Evolutionary conservation across 2,329 filamentous ascomycete genomes (phyloP), one percentile per base, ranked within the genome.

Genomic region (Pseudocercospora eumusae): DNA sequence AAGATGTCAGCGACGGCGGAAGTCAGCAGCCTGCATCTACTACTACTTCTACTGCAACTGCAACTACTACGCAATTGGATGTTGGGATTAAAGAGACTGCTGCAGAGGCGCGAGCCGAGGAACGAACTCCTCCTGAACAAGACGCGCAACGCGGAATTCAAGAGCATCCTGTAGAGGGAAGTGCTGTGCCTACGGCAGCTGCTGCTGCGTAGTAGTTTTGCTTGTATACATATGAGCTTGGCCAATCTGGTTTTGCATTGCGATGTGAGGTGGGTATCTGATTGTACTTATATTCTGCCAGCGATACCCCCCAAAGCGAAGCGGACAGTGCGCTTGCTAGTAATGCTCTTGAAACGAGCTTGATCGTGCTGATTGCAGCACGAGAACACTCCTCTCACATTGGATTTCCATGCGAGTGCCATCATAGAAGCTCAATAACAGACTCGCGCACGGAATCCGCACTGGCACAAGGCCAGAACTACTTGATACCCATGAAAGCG

Each of bases 401-500:
- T 2, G 13, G 13, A 44, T 3, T 1, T 2, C 21, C n/a, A 47
- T 21, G 44, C 44, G 44, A 47, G 15, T 47, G 44, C 44, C 23
- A 20, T 20, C 23, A 20, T 20, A 47, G 11, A 10, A 8, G 18
- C 20, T 47, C 44, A 10, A 21, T 47, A 21, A 3, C 44, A 21
- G 44, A 20, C 11, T 4, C 15, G n/a, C 36, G 13, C 44, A 18
- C 13, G 20, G 8, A n/a, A 13, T 13, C 2, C 20, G 44, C 20
- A 9, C 20, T 18, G 44, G 8, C 13, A 8, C 20, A 21, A n/a
- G n/a, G n/a, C n/a, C n/a, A n/a, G 11, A 33, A 25, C 77, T 73
- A 87, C 74, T 85, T 87, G 23, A 88, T 80, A 66, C 78, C 78
- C 68, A 88, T 78, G 65, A 88, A 85, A 0, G 82, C 85, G 62